These are phyloP conservation scores for Alternaria triticina DNA, from an alignment of 2,329 filamentous ascomycete genomes.

Conservation along the genomic window DNA sequence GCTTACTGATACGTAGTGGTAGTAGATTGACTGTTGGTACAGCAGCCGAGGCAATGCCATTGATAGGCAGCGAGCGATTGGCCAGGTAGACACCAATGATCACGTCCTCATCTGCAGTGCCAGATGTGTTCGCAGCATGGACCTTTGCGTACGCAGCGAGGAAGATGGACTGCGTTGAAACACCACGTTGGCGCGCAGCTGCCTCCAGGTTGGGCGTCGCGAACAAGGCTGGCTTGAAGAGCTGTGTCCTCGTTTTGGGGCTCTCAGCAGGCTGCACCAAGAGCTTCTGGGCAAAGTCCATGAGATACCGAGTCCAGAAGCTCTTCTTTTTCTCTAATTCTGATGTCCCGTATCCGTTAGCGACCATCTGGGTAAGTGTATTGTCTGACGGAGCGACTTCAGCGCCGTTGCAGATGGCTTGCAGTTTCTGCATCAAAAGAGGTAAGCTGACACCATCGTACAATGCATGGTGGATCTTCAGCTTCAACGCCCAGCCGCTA, in stretches of 20 bases:
- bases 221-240: conserved; percentile 60
- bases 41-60: conserved; percentile 57
- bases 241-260: conserved; percentile 44
- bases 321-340: conserved; percentile 36
- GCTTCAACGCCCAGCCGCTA: conserved; percentile 46
- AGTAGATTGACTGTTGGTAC: conserved; percentile 82
- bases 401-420: conserved; percentile 49
- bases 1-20: conserved; percentile 66
- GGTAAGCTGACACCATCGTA: conserved; percentile 86
- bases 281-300: conserved; percentile 8
- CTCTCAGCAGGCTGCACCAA: conserved; percentile 31
- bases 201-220: conserved; percentile 50
- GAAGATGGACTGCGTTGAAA: conserved; percentile 76
- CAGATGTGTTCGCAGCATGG: conserved; percentile 46
- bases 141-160: conserved; percentile 72
- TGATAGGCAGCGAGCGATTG: conserved; percentile 67
- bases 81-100: conserved; percentile 83
- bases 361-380: conserved; percentile 53
- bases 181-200: conserved; percentile 56
- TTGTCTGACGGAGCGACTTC: conserved; percentile 19
- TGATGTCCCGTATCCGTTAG: conserved; percentile 13
- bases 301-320: conserved; percentile 61
- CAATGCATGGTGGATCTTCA: conserved; percentile 79
- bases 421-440: conserved; percentile 63
- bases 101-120: conserved; percentile 49